Evolutionary conservation across 306 rosid species (phyloP).

Genomic region (Cucurbita pepo): DNA sequence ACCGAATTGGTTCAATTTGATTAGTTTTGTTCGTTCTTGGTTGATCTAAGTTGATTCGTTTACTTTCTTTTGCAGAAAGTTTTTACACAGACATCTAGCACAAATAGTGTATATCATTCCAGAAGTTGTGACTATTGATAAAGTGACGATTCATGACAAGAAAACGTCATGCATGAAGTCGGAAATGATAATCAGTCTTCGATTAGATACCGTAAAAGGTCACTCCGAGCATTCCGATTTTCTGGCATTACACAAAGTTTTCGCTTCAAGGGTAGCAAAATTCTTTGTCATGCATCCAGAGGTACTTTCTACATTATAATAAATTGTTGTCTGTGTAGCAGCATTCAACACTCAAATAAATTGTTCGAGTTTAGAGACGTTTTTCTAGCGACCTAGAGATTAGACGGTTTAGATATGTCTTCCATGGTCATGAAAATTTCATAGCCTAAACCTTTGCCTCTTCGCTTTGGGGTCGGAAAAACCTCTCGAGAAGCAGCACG

Average conservation of each 20-base stretch:
- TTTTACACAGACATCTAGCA: slow-evolving; percentile 35
- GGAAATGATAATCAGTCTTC: slow-evolving; percentile 36
- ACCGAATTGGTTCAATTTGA: not conserved
- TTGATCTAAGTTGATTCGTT: not conserved
- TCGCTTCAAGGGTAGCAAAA: slow-evolving; percentile 31
- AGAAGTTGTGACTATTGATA: slow-evolving; percentile 34
- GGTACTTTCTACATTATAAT: slow-evolving; percentile 16
- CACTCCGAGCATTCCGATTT: slow-evolving; percentile 16
- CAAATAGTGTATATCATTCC: slow-evolving; percentile 49
- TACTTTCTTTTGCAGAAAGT: slow-evolving; percentile 29
- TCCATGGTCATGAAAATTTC: not conserved
- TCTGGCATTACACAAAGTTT: slow-evolving; percentile 28
- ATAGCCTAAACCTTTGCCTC: not conserved
- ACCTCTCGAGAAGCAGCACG: not conserved
- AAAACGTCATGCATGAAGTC: slow-evolving; percentile 44
- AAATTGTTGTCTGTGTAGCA: not conserved
- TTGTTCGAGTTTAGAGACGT: not conserved
- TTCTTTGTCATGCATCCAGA: slow-evolving; percentile 33
- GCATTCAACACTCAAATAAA: not conserved
- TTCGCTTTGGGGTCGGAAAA: not conserved
- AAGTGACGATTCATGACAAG: slow-evolving; percentile 30
- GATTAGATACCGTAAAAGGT: slow-evolving; percentile 33
- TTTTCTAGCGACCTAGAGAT: not conserved
- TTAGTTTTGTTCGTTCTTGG: not conserved
- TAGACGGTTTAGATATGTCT: not conserved